Conservation (phyloP, 352 stramenopile species). For the Phytophthora cactorum region DNA sequence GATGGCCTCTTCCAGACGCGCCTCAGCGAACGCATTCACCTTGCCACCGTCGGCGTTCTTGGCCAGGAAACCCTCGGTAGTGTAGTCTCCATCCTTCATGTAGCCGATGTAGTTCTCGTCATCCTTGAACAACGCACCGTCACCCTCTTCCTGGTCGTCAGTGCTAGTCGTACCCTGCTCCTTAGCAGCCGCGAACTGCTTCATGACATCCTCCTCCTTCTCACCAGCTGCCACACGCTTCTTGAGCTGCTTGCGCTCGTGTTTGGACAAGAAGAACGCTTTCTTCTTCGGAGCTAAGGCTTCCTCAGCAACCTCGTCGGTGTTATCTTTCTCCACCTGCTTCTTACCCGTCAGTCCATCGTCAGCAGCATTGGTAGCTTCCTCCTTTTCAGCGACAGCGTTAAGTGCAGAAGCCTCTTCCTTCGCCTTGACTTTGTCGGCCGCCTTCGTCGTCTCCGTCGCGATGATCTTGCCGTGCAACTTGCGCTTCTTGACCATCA, state of each 20-base stretch:
- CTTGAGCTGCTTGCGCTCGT: slow-evolving; percentile 95
- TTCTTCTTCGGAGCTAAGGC: slow-evolving; percentile 48
- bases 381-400: slow-evolving; percentile 39
- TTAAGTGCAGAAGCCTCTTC: slow-evolving; percentile 38
- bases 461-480: slow-evolving; percentile 88
- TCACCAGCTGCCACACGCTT: slow-evolving; percentile 84
- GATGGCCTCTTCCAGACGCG: slow-evolving; percentile 95
- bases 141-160: slow-evolving; percentile 36
- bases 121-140: slow-evolving; percentile 67
- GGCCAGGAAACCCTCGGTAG: slow-evolving; percentile 75
- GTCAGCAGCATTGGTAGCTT: slow-evolving; percentile 21
- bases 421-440: slow-evolving; percentile 49
- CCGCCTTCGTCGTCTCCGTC: slow-evolving; percentile 61
- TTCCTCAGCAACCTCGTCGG: slow-evolving; percentile 11
- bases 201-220: slow-evolving; percentile 79
- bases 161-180: slow-evolving; percentile 28
- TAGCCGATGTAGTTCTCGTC: slow-evolving; percentile 89
- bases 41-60: slow-evolving; percentile 80
- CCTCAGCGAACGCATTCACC: slow-evolving; percentile 80
- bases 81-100: slow-evolving; percentile 81
- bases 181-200: slow-evolving; percentile 60
- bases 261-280: slow-evolving; percentile 93
- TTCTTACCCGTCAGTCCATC: slow-evolving; percentile 6
- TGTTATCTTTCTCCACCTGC: slow-evolving; percentile 3
- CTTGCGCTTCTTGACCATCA: slow-evolving; percentile 91